Evolutionary conservation across 352 stramenopile species (phyloP).

Genomic region (Globisporangium orthogonon): DNA sequence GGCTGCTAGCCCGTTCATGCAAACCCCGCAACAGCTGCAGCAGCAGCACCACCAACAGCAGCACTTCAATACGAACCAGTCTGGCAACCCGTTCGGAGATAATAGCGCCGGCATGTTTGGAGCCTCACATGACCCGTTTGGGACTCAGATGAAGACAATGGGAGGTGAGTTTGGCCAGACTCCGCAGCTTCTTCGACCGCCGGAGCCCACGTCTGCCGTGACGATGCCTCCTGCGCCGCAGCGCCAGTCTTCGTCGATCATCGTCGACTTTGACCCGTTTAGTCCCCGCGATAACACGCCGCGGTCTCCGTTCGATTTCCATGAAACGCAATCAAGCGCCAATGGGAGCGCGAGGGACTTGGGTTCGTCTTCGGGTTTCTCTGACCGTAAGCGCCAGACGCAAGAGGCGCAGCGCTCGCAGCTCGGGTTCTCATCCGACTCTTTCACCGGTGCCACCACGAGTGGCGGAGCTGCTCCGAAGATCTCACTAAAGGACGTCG

Average conservation of each 20-base stretch:
- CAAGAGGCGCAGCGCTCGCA: slow-evolving; percentile 58
- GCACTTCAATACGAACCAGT: slow-evolving; percentile 30
- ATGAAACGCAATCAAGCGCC: neutral
- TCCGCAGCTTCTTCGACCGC: slow-evolving; percentile 11
- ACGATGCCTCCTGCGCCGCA: slow-evolving; percentile 16
- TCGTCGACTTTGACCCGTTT: slow-evolving; percentile 73
- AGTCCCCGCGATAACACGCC: slow-evolving; percentile 50
- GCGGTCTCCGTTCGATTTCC: slow-evolving; percentile 39
- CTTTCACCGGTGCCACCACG: slow-evolving; percentile 25
- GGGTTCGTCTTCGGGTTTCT: slow-evolving; percentile 5
- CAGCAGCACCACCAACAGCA: slow-evolving; percentile 26
- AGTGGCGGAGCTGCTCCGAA: slow-evolving; percentile 10
- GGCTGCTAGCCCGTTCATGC: slow-evolving; percentile 14
- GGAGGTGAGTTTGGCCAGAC: slow-evolving; percentile 5
- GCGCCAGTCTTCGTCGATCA: slow-evolving; percentile 30
- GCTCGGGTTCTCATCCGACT: slow-evolving; percentile 43
- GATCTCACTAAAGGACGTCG: slow-evolving; percentile 42
- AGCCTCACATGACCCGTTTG: slow-evolving; percentile 41
- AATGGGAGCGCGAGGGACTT: slow-evolving; percentile 16
- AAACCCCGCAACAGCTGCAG: slow-evolving; percentile 22
- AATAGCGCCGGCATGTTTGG: slow-evolving; percentile 23
- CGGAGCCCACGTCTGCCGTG: slow-evolving; percentile 20
- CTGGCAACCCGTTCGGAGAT: slow-evolving; percentile 26
- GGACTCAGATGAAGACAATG: slow-evolving; percentile 18
- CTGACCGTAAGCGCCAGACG: slow-evolving; percentile 41